phyloP scores from a whole-genome alignment of 2,329 filamentous ascomycete species.

The Peltaster fructicola region DNA sequence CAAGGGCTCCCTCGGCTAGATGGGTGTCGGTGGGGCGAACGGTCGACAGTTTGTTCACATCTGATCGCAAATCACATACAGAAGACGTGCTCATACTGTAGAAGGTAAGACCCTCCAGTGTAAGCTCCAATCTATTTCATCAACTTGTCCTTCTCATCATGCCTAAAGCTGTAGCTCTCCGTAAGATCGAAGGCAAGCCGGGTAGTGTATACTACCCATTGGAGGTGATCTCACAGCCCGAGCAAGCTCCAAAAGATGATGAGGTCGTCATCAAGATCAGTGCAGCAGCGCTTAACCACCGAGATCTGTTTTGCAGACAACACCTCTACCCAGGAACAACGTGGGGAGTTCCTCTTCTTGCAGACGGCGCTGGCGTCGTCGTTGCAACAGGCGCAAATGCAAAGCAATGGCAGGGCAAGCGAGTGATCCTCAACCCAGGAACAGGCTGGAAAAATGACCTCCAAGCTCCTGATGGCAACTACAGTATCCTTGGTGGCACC shows the following conservation, averaged over 20 bases:
- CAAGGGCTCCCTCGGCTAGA: no score
- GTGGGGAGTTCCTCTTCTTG: conserved; percentile 60
- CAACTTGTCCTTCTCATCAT: no score
- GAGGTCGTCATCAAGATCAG: conserved; percentile 61
- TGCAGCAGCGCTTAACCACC: conserved; percentile 79
- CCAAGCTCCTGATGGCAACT: conserved; percentile 53
- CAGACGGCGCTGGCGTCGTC: conserved; percentile 68
- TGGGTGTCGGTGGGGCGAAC: no score
- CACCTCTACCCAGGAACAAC: conserved; percentile 76
- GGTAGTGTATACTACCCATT: conserved; percentile 71
- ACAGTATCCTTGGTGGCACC: conserved; percentile 53
- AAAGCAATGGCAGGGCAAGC: conserved; percentile 40
- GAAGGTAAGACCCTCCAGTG: no score
- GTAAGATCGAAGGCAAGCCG: conserved; percentile 62
- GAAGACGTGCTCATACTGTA: no score
- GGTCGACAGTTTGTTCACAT: no score
- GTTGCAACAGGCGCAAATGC: conserved; percentile 43
- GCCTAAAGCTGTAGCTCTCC: conserved; percentile 42
- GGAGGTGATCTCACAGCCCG: conserved; percentile 36
- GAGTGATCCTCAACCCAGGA: conserved; percentile 62
- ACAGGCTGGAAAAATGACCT: conserved; percentile 57
- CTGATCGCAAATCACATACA: no score
- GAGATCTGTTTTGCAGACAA: conserved; percentile 86
- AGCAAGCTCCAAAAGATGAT: conserved; percentile 37
- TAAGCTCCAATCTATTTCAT: no score